Evolutionary conservation across 192 early-diverging fungal species (phyloP).

Genomic region (Coemansia sp.): DNA sequence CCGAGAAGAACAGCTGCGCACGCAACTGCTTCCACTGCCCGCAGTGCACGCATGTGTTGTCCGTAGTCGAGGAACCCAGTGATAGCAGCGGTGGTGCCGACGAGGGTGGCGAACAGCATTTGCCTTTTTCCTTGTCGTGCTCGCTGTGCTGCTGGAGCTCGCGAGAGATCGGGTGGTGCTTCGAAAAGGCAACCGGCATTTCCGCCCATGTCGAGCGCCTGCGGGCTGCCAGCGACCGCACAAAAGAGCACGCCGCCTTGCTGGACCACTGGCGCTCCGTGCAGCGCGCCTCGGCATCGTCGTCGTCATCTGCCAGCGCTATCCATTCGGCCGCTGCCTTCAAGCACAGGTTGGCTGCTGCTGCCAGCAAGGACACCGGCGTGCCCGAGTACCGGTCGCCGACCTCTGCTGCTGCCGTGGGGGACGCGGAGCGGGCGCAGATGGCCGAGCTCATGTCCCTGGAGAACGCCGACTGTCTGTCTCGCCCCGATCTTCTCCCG

Average conservation of each 20-base stretch:
- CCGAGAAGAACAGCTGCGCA: constrained; percentile 90
- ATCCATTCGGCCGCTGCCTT: constrained; percentile 2
- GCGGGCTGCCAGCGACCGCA: constrained; percentile 63
- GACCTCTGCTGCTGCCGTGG: background rate
- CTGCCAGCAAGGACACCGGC: background rate
- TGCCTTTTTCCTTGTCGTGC: constrained; percentile 71
- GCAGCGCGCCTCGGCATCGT: too few species aligned
- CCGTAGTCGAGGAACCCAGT: constrained; percentile 67
- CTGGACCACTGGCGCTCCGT: constrained; percentile 81
- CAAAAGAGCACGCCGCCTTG: constrained; percentile 78
- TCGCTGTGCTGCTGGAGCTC: constrained; percentile 92
- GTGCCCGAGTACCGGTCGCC: constrained; percentile 32
- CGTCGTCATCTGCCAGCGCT: constrained; percentile 15
- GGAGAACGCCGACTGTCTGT: constrained; percentile 29
- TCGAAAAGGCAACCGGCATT: constrained; percentile 90
- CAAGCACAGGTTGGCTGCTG: constrained; percentile 15
- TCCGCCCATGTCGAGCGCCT: constrained; percentile 83
- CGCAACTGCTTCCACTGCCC: constrained; percentile 95
- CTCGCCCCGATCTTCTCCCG: constrained; percentile 59
- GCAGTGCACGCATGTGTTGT: constrained; percentile 71
- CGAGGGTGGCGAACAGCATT: constrained; percentile 19
- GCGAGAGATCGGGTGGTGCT: constrained; percentile 82
- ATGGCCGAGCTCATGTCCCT: constrained; percentile 15
- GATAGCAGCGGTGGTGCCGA: background rate
- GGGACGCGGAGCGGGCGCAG: constrained; percentile 5